A percentile compares a stretch with the other conserved stretches of the same genome.
Evolutionary conservation across 129 eudicot genomes (phyloP).

Genomic region (Lactuca sativa): DNA sequence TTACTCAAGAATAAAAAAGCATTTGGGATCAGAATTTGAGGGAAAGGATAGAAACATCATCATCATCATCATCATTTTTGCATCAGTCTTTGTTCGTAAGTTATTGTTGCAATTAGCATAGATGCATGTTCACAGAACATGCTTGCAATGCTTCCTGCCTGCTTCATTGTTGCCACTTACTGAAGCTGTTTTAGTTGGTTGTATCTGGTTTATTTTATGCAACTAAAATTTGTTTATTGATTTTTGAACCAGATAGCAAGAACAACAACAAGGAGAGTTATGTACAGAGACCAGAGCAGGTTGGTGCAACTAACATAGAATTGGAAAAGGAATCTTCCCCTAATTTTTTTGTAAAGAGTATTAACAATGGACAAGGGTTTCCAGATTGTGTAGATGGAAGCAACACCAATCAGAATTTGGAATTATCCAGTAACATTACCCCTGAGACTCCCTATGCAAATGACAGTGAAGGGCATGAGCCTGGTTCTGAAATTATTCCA

Average conservation of each 20-base stretch:
- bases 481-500: constrained; percentile 46
- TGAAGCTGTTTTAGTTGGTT: not conserved
- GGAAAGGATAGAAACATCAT: constrained; percentile 21
- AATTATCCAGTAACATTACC: constrained; percentile 26
- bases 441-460: constrained; percentile 27
- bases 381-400: constrained; percentile 71
- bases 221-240: not conserved
- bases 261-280: constrained; percentile 35
- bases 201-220: not conserved
- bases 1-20: not conserved
- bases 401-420: constrained; percentile 32
- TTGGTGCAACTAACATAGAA: constrained; percentile 64
- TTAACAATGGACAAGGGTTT: constrained; percentile 71
- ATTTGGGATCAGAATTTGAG: constrained; percentile 17
- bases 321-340: constrained; percentile 79
- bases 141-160: constrained; percentile 5
- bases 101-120: not conserved
- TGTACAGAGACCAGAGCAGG: constrained; percentile 55
- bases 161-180: constrained; percentile 9
- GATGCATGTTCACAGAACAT: constrained; percentile 11
- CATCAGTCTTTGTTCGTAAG: not conserved
- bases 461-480: constrained; percentile 34
- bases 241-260: constrained; percentile 40
- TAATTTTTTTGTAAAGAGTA: constrained; percentile 61
- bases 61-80: constrained; percentile 4